Percentiles rank a stretch among this genome's conserved stretches.
phyloP scores from a whole-genome alignment of 148 eudicot species.

The Silene conica region DNA sequence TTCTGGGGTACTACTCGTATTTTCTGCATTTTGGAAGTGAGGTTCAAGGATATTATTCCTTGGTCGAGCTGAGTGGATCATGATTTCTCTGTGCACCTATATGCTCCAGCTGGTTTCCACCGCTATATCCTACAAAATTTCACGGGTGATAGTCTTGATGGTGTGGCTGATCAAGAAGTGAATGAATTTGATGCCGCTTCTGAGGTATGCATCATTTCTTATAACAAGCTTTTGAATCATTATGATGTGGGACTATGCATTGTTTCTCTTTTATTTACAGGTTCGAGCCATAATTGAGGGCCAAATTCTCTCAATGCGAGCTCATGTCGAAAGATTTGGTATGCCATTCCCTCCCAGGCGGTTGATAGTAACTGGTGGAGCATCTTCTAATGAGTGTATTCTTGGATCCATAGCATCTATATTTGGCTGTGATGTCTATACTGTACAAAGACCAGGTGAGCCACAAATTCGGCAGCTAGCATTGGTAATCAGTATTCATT shows the following conservation, averaged over 20 bases:
- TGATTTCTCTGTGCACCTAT: conserved; percentile 10
- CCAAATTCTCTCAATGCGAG: conserved; percentile 77
- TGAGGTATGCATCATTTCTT: conserved; percentile 46
- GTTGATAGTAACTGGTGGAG: conserved; percentile 94
- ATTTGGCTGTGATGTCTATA: conserved; percentile 82
- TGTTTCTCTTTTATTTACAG: conserved; percentile 30
- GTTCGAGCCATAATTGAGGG: conserved; percentile 83
- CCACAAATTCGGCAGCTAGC: neutral
- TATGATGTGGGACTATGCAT: neutral
- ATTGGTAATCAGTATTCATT: neutral
- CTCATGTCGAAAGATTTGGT: conserved; percentile 80
- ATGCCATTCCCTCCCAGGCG: conserved; percentile 93
- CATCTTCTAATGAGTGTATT: conserved; percentile 74
- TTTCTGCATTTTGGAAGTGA: neutral
- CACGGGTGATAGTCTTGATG: conserved; percentile 51
- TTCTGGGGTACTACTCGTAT: neutral
- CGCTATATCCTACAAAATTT: conserved; percentile 62
- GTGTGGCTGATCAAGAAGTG: conserved; percentile 54
- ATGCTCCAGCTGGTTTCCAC: conserved; percentile 66
- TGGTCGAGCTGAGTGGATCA: neutral
- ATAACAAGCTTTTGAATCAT: neutral
- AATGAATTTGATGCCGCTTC: conserved; percentile 65
- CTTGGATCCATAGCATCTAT: conserved; percentile 61
- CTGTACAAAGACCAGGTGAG: conserved; percentile 74
- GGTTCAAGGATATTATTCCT: neutral